Evolutionary conservation across 2,329 filamentous ascomycete genomes (phyloP), one percentile per base, ranked within the genome.

Genomic region (Macroventuria anomochaeta): DNA sequence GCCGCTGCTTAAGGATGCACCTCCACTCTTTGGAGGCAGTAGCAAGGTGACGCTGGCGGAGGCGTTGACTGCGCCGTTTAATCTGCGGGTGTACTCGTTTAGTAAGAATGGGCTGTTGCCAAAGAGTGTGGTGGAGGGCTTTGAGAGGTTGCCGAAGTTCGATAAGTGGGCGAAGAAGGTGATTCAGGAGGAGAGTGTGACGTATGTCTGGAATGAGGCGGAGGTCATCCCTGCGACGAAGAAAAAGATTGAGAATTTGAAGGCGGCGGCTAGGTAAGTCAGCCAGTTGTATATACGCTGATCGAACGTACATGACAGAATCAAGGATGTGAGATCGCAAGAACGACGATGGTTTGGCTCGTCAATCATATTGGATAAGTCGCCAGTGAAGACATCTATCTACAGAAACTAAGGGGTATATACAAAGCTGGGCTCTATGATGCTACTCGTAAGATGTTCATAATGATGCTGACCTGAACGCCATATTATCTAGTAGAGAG

Each of bases 41-140:
- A 61, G 69, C n/a, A 72, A 75, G 68, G 68, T 92, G 33, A 93
- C 89, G 0, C 74, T 92, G 29, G 90, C 87, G 10, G 91, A 95
- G 83, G 86, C 83, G 12, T 77, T 86, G 53, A 83, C 81, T 2
- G 88, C 85, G 0, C 86, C 88, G 0, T 91, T 92, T 69, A 67
- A 90, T 8, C 67, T 91, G 17, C 81, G 89, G 2, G 69, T 87
- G 17, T 78, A 86, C 37, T 73, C 78, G 1, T 79, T 85, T 23
- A 67, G 80, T 0, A 85, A 86, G 65, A 76, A 83, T 18, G 78
- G 78, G 1, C 53, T 90, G 13, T 71, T 85, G 49, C 86, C 84
- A 0, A 69, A 65, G 61, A 80, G 69, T 20, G 69, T 86, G 49
- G 67, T 75, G 39, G 69, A 74, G 41, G 78, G 75, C 17, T 74